Evolutionary conservation across 1,139 yeast genomes (phyloP).

Genomic region (Blastobotrys buckinghamii): DNA sequence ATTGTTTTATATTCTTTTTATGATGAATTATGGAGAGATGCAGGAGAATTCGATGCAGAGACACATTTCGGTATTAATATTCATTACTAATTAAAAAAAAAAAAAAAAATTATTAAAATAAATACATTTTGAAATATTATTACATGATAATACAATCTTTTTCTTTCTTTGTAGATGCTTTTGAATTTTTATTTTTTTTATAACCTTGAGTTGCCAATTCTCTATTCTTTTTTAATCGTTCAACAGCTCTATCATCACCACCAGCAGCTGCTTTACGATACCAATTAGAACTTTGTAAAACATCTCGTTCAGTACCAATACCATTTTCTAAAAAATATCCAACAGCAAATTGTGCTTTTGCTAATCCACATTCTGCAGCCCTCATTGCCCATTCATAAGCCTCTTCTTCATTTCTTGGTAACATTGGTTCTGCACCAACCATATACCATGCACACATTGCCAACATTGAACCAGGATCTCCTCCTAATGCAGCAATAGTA

Average conservation of each 20-base stretch:
- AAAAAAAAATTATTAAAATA: neutral
- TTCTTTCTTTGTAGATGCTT: conserved; percentile 16
- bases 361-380: conserved; percentile 67
- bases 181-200: conserved; percentile 14
- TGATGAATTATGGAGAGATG: conserved; percentile 27
- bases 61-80: conserved; percentile 23
- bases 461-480: conserved; percentile 85
- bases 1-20: conserved; percentile 22
- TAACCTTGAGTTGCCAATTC: conserved; percentile 15
- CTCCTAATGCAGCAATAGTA: conserved; percentile 83
- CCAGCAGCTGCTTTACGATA: conserved; percentile 66
- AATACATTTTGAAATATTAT: no score
- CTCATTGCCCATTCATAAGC: conserved; percentile 93
- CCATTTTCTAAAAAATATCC: conserved; percentile 86
- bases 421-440: conserved; percentile 79
- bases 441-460: conserved; percentile 96
- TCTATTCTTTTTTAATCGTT: conserved; percentile 26
- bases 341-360: conserved; percentile 83
- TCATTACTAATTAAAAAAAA: conserved; percentile 12
- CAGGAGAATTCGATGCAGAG: conserved; percentile 24
- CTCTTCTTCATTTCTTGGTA: conserved; percentile 73
- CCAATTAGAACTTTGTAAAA: conserved; percentile 63
- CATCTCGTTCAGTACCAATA: conserved; percentile 67
- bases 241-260: conserved; percentile 63
- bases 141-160: conserved; percentile 42